Evolutionary conservation across 129 eudicot genomes (phyloP), one percentile per base, ranked within the genome.

Genomic region (Sambucus nigra): DNA sequence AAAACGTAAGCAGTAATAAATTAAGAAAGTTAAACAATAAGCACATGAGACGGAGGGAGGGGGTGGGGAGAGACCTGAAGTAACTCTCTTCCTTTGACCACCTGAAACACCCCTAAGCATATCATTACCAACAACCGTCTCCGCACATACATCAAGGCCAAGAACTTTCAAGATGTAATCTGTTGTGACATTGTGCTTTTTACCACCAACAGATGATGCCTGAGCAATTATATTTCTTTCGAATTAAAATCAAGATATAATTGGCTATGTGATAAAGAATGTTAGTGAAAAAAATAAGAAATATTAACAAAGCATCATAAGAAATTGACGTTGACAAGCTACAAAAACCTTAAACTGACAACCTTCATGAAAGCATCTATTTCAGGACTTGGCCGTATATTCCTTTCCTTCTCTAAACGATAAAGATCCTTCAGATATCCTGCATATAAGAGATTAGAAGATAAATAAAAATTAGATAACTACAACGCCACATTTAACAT

Each of bases 311-410:
- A n/a, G n/a, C n/a, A n/a, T n/a, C 47, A 46, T 45, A 55, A 24
- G 27, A 45, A 31, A 26, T 62, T 47, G 49, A 39, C 20, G 25
- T 42, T 41, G 46, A 44, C 39, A 61, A 35, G 47, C 17, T 28
- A 38, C 21, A 46, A 61, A 50, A 0, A 70, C 26, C 27, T 35
- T 26, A 33, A 33, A 45, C 25, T 18, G 17, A 53, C 25, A 66
- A 88, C 97, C 92, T 88, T 88, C 97, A 84, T 88, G 71, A 74
- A 88, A 20, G 94, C 94, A 68, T 88, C 94, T 41, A 88, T 76
- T 66, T 84, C 94, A 42, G 87, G 80, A 61, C 72, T 70, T 10
- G 94, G 97, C 6, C 79, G 92, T 61, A 88, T 75, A 25, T 71
- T 78, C 41, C 58, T 73, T 66, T 88, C 92, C 71, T 61, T 75